Evolutionary conservation across 495 filamentous ascomycete species (phyloP), one percentile per base, ranked within the genome.

Genomic region (Lepidopterella palustris): DNA sequence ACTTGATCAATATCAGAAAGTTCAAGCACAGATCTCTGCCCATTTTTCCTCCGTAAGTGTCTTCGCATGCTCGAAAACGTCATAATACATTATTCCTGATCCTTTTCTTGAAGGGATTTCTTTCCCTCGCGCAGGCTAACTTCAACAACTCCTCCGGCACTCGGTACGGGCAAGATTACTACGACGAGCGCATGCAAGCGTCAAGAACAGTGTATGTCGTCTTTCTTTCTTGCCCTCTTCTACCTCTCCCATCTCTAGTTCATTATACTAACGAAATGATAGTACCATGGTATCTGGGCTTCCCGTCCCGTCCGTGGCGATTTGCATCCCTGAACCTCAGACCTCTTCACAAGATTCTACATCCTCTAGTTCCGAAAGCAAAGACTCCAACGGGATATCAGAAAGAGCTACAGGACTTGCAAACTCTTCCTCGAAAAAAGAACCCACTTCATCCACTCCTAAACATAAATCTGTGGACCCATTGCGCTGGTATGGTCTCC

Each of bases 1-100:
- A 4, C 76, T 96, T 0, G 79, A 93, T 73, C 71, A 79, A 61
- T 88, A 96, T 74, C 82, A 86, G 48, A 72, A 72, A 26, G 72
- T 88, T 20, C 83, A 84, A 31, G 68, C 72, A 27, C 64, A 77
- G 20, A 74, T 93, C 10, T 73, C 74, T 32, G 67, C 71, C 24
- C 70, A 81, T 21, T 76, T 91, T 25, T 77, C 83, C 20, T 79
- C 77, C 59, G 84, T 85, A 70, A 42, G 27, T 53, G 21, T 27
- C 9, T 23, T 20, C 24, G 29, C 26, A 11, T 28, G 20, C 18
- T 31, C 4, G 32, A 31, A 47, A 48, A 9, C 24, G 18, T 55
- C 23, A 45, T 58, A 29, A 58, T 49, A 5, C 49, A 27, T 9
- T 54, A 40, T 18, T n/a, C 4, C 47, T 25, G 15, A 11, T 58